Base-by-base conservation (phyloP, 2,329 filamentous ascomycete genomes). In the Chrysosporium queenslandicum region DNA sequence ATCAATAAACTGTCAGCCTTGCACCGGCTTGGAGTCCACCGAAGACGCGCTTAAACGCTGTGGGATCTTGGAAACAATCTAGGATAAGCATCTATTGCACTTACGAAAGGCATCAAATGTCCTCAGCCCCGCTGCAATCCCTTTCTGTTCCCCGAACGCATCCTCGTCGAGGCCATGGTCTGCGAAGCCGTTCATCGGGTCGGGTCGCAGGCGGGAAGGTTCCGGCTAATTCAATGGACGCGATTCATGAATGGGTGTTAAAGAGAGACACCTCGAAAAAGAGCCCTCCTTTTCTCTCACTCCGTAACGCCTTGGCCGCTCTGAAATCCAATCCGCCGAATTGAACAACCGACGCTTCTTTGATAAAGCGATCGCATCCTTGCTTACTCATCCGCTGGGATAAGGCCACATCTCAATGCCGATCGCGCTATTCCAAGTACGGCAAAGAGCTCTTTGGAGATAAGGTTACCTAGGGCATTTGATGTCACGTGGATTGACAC, bases 81-180 rank as follows among this genome's bases (percentile, higher is more conserved):
- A 20, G n/a, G 4, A 16, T 16, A 4, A 18, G 5, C 14, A 37
- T 37, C 4, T 4, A 18, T 18, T 9, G 36, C 43, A 77, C 86
- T 66, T 80, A 95, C 89, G 91, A 69, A 98, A 98, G 59, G 90
- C 91, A 75, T 98, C 92, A 71, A 98, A 98, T 55, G 91, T 89
- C 69, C 83, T 84, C 63, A 94, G 63, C 27, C 68, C 72, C 53
- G 77, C 68, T 50, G 67, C 70, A 54, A 77, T 62, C 52, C 80
- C 77, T 53, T 75, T 76, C 66, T 84, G 83, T 61, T 87, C 83
- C 64, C 80, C 86, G 72, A 95, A 95, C 58, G 80, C 74, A 68
- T 86, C 85, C 63, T 95, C 89, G 64, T 89, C 78, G 61, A 90
- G 78, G 59, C 76, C 76, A 60, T 80, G 77, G 57, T 84, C 77